Percentiles rank a stretch among this genome's conserved stretches.
These are phyloP conservation scores for Aspergillus sclerotiicarbonarius DNA, from an alignment of 495 filamentous ascomycete genomes.

Conservation along the genomic window DNA sequence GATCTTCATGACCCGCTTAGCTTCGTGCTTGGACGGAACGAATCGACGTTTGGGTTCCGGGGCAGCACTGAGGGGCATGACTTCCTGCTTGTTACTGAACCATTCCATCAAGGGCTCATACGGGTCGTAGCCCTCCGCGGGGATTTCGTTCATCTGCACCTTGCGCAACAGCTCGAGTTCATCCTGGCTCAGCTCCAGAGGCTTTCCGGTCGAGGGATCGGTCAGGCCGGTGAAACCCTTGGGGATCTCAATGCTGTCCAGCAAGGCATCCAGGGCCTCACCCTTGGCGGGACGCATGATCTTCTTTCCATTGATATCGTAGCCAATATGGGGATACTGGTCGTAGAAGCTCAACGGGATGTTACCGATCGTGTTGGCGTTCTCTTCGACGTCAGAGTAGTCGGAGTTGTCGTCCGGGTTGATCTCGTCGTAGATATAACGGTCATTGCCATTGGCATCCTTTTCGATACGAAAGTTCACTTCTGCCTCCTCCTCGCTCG, in stretches of 20 bases:
- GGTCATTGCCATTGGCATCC: constrained; percentile 71
- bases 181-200: constrained; percentile 79
- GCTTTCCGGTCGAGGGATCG: constrained; percentile 88
- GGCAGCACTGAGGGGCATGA: constrained; percentile 90
- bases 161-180: constrained; percentile 86
- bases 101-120: constrained; percentile 92
- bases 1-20: constrained; percentile 96
- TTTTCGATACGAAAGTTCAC: constrained; percentile 50
- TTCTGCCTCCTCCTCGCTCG: constrained; percentile 25
- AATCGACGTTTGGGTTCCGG: constrained; percentile 96
- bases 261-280: constrained; percentile 85
- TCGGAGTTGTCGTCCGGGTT: constrained; percentile 96
- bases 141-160: constrained; percentile 86
- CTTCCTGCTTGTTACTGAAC: constrained; percentile 84
- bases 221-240: constrained; percentile 97
- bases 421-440: constrained; percentile 83
- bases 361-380: constrained; percentile 88
- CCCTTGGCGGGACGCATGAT: constrained; percentile 95
- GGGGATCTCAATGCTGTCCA: constrained; percentile 96
- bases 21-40: constrained; percentile 96
- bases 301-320: constrained; percentile 97
- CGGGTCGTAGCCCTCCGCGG: constrained; percentile 83
- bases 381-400: constrained; percentile 77
- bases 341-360: constrained; percentile 96
- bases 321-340: constrained; percentile 95